Percentiles rank a stretch among this genome's conserved stretches.
These are phyloP conservation scores for Blastobotrys americana DNA, from an alignment of 805 yeast species.

Conservation along the genomic window DNA sequence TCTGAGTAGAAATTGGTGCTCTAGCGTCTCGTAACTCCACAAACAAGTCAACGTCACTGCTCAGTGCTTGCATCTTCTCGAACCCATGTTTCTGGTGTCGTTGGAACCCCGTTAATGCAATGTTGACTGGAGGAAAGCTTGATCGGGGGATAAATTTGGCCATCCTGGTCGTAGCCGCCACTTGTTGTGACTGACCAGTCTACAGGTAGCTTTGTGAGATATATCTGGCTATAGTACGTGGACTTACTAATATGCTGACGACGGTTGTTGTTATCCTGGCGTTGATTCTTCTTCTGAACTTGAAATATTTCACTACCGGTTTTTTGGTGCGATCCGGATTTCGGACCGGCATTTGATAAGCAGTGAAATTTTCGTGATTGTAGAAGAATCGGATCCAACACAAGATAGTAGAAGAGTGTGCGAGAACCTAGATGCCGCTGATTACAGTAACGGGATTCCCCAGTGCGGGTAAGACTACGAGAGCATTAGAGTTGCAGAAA, in stretches of 20 bases:
- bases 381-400: too few relatives aligned
- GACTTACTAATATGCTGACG: too few relatives aligned
- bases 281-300: too few relatives aligned
- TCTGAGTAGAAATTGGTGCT: slow-evolving; percentile 80
- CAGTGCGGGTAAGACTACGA: slow-evolving; percentile 70
- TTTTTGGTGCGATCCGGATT: too few relatives aligned
- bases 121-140: slow-evolving; percentile 65
- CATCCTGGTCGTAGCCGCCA: too few relatives aligned
- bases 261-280: too few relatives aligned
- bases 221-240: too few relatives aligned
- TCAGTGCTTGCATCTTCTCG: slow-evolving; percentile 52
- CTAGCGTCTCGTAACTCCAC: slow-evolving; percentile 83
- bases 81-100: slow-evolving; percentile 87
- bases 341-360: too few relatives aligned
- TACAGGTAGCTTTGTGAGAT: too few relatives aligned
- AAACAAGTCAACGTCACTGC: slow-evolving; percentile 75
- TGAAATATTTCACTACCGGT: too few relatives aligned
- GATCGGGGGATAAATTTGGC: slow-evolving; percentile 69
- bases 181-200: too few relatives aligned
- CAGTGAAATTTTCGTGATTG: too few relatives aligned
- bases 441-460: slow-evolving; percentile 81
- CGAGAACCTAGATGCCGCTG: slow-evolving; percentile 58
- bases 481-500: slow-evolving; percentile 51
- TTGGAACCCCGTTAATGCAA: slow-evolving; percentile 70
- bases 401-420: neutral